Evolutionary conservation across 331 rosid species (phyloP).

Genomic region (Malus hybrid): DNA sequence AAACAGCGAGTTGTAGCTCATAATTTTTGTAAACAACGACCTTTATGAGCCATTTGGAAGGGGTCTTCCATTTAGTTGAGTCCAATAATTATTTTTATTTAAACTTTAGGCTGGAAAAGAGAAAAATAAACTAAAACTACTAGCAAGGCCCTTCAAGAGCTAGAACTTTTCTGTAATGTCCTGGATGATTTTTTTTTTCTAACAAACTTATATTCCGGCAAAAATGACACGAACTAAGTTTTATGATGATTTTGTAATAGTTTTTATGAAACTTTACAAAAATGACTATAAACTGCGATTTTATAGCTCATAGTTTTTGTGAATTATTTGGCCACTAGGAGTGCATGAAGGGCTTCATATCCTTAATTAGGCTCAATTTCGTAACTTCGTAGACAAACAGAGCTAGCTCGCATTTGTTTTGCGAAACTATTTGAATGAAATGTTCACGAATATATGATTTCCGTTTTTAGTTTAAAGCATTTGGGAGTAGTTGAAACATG

Average conservation of each 20-base stretch:
- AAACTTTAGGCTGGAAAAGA: too few relatives aligned
- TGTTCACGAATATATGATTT: background rate
- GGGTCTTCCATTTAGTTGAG: too few relatives aligned
- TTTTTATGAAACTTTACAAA: background rate
- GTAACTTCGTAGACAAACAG: background rate
- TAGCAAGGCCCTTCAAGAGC: too few relatives aligned
- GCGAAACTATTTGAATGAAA: background rate
- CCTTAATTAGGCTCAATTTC: background rate
- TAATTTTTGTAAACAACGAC: too few relatives aligned
- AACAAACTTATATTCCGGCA: background rate
- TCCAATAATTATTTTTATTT: too few relatives aligned
- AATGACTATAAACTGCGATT: background rate
- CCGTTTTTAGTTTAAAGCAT: background rate
- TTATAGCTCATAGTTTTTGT: background rate
- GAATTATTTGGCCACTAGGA: background rate
- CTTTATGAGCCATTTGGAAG: too few relatives aligned
- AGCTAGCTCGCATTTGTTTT: background rate
- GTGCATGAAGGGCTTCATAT: background rate
- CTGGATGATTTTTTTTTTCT: too few relatives aligned
- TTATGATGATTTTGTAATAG: background rate
- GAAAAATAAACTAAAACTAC: too few relatives aligned
- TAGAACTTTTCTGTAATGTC: background rate
- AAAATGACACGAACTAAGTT: background rate
- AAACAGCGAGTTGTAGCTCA: too few relatives aligned
- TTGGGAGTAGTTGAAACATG: constrained; percentile 12